Evolutionary conservation across 1,284 basidiomycete genomes (phyloP).

Genomic region (Schizophyllum amplum): DNA sequence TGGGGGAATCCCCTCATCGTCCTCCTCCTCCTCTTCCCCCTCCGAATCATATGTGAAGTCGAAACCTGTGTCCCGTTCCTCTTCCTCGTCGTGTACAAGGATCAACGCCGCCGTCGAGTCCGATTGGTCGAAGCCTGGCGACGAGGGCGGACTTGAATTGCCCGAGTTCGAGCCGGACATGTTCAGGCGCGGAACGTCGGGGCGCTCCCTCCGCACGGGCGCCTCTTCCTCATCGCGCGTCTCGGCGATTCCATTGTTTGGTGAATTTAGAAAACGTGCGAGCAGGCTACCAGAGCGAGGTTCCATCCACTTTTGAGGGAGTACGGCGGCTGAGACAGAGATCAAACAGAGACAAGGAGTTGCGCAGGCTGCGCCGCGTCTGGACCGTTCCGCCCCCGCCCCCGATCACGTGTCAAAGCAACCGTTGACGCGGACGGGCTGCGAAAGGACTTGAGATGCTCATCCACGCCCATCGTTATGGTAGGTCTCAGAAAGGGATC

Average conservation of each 20-base stretch:
- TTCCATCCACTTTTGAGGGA: too few species aligned
- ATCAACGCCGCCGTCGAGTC: conserved; percentile 45
- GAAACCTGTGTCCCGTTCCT: conserved; percentile 23
- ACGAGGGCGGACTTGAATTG: not conserved
- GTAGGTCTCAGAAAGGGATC: too few species aligned
- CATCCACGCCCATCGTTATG: too few species aligned
- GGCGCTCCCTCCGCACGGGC: not conserved
- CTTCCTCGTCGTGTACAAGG: conserved; percentile 47
- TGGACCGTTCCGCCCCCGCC: too few species aligned
- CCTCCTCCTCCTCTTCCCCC: conserved; percentile 34
- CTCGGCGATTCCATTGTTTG: not conserved
- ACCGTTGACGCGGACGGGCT: too few species aligned
- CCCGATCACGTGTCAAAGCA: too few species aligned
- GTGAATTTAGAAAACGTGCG: not conserved
- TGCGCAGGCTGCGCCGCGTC: too few species aligned
- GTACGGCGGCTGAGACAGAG: too few species aligned
- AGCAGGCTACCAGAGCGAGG: not conserved
- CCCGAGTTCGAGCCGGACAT: not conserved
- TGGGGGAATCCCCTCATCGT: conserved; percentile 31
- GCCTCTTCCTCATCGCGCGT: not conserved
- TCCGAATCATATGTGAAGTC: conserved; percentile 41
- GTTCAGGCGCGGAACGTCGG: not conserved
- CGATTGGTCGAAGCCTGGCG: conserved; percentile 15
- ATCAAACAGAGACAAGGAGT: too few species aligned
- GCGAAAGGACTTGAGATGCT: too few species aligned